Percentiles rank a stretch among this genome's conserved stretches.
These are phyloP conservation scores for Tritrichomonas musculus DNA, from an alignment of 208 protist genomes.

Conservation along the genomic window DNA sequence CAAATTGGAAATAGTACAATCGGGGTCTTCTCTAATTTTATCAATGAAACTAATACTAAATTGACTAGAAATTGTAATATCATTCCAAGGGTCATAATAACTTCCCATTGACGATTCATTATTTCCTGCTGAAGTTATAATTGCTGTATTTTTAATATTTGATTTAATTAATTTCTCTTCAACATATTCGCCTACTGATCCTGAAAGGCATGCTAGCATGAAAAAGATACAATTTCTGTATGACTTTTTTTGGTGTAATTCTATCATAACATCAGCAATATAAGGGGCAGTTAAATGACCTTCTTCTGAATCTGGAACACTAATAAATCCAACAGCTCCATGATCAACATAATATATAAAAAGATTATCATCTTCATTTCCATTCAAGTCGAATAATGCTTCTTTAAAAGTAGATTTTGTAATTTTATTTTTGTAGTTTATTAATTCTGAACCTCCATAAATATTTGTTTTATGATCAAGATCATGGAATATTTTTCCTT, in stretches of 20 bases:
- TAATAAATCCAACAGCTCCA: constrained; percentile 43
- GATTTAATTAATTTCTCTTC: no score
- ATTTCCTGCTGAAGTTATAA: constrained; percentile 2
- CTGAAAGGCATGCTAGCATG: constrained; percentile 57
- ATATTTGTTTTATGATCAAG: constrained; percentile 38
- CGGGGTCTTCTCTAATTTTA: neutral
- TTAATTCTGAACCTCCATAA: constrained; percentile 39
- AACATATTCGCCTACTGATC: constrained; percentile 41
- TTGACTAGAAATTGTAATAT: neutral
- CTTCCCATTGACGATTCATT: neutral
- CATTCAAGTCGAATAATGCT: constrained; percentile 40
- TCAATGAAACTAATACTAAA: neutral
- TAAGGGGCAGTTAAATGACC: no score
- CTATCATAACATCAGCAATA: no score
- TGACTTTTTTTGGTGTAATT: no score
- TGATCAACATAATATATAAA: constrained; percentile 54
- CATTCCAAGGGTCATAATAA: neutral
- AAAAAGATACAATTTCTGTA: constrained; percentile 52
- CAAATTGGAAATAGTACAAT: neutral
- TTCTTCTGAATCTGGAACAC: constrained; percentile 43
- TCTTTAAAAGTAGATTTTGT: constrained; percentile 43
- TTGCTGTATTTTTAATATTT: neutral
- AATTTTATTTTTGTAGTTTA: constrained; percentile 42
- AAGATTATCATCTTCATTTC: constrained; percentile 38
- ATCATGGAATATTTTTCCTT: constrained; percentile 49